phyloP scores from a whole-genome alignment of 2,329 filamentous ascomycete genomes.

The Zasmidium angulare region DNA sequence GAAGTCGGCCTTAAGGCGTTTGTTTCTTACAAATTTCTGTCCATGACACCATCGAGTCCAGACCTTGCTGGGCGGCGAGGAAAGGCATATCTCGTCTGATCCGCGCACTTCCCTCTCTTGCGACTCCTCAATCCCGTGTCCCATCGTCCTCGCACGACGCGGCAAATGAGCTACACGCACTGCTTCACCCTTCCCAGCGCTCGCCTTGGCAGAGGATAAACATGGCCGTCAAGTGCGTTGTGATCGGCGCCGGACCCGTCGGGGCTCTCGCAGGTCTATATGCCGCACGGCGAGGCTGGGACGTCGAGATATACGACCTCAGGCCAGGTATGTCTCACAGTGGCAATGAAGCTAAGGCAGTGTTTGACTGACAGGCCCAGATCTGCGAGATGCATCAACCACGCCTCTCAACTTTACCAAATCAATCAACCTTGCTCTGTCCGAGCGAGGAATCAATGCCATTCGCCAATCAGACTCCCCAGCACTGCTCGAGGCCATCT shows the following conservation, averaged over 20 bases:
- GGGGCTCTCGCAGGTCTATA: slow-evolving; percentile 90
- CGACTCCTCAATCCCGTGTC: not conserved
- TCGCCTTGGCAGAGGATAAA: slow-evolving; percentile 19
- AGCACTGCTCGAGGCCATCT: slow-evolving; percentile 69
- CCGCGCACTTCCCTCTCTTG: not conserved
- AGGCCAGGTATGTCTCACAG: slow-evolving; percentile 69
- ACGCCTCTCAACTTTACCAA: slow-evolving; percentile 92
- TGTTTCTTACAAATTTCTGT: not conserved
- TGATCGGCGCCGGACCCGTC: slow-evolving; percentile 91
- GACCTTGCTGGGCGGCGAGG: not conserved
- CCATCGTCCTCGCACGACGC: not conserved
- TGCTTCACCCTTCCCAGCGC: slow-evolving; percentile 14
- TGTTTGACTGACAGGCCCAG: slow-evolving; percentile 51
- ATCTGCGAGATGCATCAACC: slow-evolving; percentile 80
- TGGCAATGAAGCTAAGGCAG: not conserved
- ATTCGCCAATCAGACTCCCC: slow-evolving; percentile 69
- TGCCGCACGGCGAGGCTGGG: slow-evolving; percentile 80
- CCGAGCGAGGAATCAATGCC: slow-evolving; percentile 88
- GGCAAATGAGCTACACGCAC: slow-evolving; percentile 9
- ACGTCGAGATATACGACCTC: slow-evolving; percentile 93
- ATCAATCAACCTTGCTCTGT: slow-evolving; percentile 96
- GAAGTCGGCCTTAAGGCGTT: not conserved
- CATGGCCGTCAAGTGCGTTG: slow-evolving; percentile 47
- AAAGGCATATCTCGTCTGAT: not conserved
- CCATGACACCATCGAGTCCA: not conserved